Evolutionary conservation across 106 monocot genomes (phyloP).

Genomic region (Apostasia ramifera): DNA sequence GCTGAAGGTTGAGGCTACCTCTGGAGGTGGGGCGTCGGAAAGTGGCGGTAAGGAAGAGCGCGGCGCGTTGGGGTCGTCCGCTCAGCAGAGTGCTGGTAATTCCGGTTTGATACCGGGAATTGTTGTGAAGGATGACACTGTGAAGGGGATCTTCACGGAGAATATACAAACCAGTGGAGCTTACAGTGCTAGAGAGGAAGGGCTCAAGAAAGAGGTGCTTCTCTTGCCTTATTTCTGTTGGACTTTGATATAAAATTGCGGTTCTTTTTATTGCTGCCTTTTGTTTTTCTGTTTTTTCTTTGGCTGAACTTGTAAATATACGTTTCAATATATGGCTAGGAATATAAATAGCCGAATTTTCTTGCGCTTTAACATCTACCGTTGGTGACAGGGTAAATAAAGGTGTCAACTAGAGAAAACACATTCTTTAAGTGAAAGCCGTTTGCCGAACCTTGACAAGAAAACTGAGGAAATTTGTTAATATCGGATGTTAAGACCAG

Average conservation of each 20-base stretch:
- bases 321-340: not conserved
- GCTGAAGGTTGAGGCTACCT: conserved; percentile 20
- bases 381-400: too few relatives aligned
- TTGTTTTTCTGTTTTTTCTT: too few relatives aligned
- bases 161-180: conserved; percentile 96
- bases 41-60: conserved; percentile 23
- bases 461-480: too few relatives aligned
- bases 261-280: too few relatives aligned
- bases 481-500: too few relatives aligned
- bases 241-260: too few relatives aligned
- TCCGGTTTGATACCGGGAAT: conserved; percentile 36
- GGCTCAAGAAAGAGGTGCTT: conserved; percentile 76
- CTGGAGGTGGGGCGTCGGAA: conserved; percentile 14
- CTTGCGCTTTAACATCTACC: too few relatives aligned
- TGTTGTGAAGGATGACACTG: conserved; percentile 75
- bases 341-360: too few relatives aligned
- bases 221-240: not conserved
- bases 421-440: too few relatives aligned
- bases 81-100: conserved; percentile 1
- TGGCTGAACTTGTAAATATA: not conserved
- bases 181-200: conserved; percentile 94
- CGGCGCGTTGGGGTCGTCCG: not conserved
- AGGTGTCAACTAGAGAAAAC: too few relatives aligned
- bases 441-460: too few relatives aligned
- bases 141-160: conserved; percentile 93